Percentiles rank a stretch among this genome's conserved stretches.
Conservation (phyloP, 202 grass and related monocot genomes). For the Zoysia matrella region DNA sequence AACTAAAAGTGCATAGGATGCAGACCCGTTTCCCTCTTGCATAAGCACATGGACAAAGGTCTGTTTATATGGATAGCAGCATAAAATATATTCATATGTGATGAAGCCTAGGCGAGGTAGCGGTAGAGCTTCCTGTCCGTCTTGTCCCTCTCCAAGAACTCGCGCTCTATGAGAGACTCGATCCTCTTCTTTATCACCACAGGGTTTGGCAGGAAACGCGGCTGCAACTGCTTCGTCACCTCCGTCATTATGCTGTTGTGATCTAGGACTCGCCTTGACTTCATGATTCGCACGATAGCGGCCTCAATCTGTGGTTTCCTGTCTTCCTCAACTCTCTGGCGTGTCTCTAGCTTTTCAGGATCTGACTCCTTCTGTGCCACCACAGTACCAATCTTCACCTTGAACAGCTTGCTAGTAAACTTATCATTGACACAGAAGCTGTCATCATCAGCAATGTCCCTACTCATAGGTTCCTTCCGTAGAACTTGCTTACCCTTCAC, state of each 20-base stretch:
- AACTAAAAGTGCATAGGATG: conserved; percentile 14
- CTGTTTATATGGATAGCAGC: conserved; percentile 29
- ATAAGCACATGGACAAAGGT: conserved; percentile 41
- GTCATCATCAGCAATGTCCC: conserved; percentile 81
- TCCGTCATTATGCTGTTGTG: conserved; percentile 90
- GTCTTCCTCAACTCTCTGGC: conserved; percentile 86
- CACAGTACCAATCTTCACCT: conserved; percentile 86
- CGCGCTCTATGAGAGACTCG: conserved; percentile 77
- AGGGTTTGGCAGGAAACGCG: conserved; percentile 81
- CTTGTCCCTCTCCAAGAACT: conserved; percentile 87
- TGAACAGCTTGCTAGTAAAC: conserved; percentile 83
- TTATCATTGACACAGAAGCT: conserved; percentile 82
- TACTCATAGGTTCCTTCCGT: conserved; percentile 85
- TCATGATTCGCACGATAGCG: conserved; percentile 83
- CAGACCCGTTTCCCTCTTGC: conserved; percentile 33
- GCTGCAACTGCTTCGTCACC: conserved; percentile 78
- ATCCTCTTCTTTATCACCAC: conserved; percentile 86
- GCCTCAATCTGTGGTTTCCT: conserved; percentile 89
- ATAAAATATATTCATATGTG: neutral
- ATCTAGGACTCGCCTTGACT: conserved; percentile 74
- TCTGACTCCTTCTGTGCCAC: conserved; percentile 69
- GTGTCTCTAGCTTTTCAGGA: conserved; percentile 74
- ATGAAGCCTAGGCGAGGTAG: conserved; percentile 61
- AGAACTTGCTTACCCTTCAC: conserved; percentile 89
- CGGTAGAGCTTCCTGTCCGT: conserved; percentile 79